Base-by-base conservation (phyloP, 73 alveolate genomes). In the Paramecium primaurelia region DNA sequence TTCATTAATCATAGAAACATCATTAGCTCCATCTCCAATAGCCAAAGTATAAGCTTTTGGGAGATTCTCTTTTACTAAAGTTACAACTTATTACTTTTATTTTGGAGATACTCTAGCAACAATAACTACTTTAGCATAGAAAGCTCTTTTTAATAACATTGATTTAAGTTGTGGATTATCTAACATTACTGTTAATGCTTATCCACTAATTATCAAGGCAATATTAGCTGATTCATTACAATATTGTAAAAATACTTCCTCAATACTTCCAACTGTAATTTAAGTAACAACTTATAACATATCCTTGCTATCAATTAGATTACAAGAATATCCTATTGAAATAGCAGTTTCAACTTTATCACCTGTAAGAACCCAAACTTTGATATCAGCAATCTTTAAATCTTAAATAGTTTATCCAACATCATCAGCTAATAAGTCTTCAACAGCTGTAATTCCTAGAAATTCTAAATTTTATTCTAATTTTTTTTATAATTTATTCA, bases 1-100 rank as follows among this genome's bases (percentile, higher is more conserved):
- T 8, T 59, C 91, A 34, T 40, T 71, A 0, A 98, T 95, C 99
- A 98, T 98, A 6, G 99, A 97, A 28, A 98, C 99, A 93, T 98
- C 99, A 96, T 98, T 98, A 9, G 99, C 99, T 64, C 99, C 99
- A 94, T 98, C 99, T 26, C 99, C 99, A 42, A 98, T 97, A 64
- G 98, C 96, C 80, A 95, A 92, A 22, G 97, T 94, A 34, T 92
- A 83, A 14, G 71, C 75, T 32, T 95, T 83, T 8, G 95, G 95
- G 10, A 86, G 80, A 32, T 88, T 51, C 22, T 14, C 58, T 47
- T 95, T 86, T 1, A 95, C 93, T 59, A 93, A 73, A 8, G 59
- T 64, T 44, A 95, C 97, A 77, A 95, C 92, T 58, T 92, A 71
- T 42, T 58, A 25, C 71, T 93, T 95, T 68, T 95, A 69, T 54